A percentile compares a stretch with the other conserved stretches of the same genome.
Evolutionary conservation across 2,329 filamentous ascomycete species (phyloP).

Genomic region (Blastomyces gilchristii): DNA sequence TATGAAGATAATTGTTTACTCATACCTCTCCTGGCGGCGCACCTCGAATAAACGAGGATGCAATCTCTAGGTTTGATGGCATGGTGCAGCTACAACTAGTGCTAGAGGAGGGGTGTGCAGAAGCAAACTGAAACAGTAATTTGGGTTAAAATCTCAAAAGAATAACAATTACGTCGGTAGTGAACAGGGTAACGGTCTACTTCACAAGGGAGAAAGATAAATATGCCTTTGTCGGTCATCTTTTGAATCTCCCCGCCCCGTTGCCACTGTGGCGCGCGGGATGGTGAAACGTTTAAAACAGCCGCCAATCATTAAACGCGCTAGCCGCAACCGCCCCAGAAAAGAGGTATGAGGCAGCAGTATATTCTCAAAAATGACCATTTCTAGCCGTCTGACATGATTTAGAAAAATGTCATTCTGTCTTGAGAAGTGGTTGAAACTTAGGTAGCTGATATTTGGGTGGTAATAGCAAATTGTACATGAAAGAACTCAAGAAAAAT

Average conservation of each 20-base stretch:
- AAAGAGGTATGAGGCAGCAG: not conserved
- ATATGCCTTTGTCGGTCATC: not conserved
- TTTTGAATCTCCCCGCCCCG: not conserved
- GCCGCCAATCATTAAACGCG: not conserved
- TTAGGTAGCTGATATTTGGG: not conserved
- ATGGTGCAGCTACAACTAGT: constrained; percentile 19
- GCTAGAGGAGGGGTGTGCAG: not conserved
- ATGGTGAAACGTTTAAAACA: not conserved
- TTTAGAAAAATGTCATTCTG: not conserved
- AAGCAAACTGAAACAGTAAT: not conserved
- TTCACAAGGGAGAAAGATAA: not conserved
- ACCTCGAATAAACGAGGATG: constrained; percentile 83
- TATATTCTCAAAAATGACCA: not conserved
- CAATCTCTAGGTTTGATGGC: constrained; percentile 46
- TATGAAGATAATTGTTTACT: constrained; percentile 3
- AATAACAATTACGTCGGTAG: not conserved
- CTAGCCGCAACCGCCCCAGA: not conserved
- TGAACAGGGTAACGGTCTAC: not conserved
- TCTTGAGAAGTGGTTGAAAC: not conserved
- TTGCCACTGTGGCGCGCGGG: not conserved
- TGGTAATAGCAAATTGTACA: not conserved
- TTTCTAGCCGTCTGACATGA: not conserved
- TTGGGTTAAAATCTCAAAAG: not conserved
- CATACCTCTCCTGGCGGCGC: constrained; percentile 90
- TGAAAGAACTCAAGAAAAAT: not conserved